phyloP scores from a whole-genome alignment of 2,329 filamentous ascomycete species.

The Chaetomiaceae sp. region DNA sequence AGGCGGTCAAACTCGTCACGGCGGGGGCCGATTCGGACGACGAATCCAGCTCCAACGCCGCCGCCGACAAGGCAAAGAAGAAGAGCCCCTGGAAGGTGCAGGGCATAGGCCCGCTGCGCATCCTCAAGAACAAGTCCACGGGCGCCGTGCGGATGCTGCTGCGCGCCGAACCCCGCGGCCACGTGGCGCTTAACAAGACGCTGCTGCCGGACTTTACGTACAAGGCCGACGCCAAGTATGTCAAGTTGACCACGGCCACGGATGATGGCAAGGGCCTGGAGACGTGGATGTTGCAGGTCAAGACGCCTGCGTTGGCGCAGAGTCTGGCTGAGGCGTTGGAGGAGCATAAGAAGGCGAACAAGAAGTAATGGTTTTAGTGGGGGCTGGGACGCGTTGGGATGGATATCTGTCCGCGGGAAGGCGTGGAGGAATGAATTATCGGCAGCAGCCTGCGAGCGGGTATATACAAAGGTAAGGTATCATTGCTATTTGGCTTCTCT shows the following conservation, averaged over 20 bases:
- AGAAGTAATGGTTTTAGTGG: slow-evolving; percentile 36
- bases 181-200: slow-evolving; percentile 66
- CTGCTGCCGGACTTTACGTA: slow-evolving; percentile 60
- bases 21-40: slow-evolving; percentile 40
- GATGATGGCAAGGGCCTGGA: slow-evolving; percentile 57
- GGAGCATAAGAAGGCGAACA: slow-evolving; percentile 52
- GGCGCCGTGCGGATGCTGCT: slow-evolving; percentile 63
- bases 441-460: slow-evolving; percentile 7
- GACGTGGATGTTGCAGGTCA: slow-evolving; percentile 68
- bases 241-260: slow-evolving; percentile 54
- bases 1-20: slow-evolving; percentile 58
- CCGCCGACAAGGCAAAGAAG: slow-evolving; percentile 42
- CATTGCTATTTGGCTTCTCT: slow-evolving; percentile 13
- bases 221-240: slow-evolving; percentile 54
- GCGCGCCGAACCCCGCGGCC: slow-evolving; percentile 69
- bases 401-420: background rate
- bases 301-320: slow-evolving; percentile 55
- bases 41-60: slow-evolving; percentile 39
- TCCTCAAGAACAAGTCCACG: slow-evolving; percentile 69
- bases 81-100: slow-evolving; percentile 61
- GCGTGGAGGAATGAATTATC: background rate
- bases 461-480: slow-evolving; percentile 23
- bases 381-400: background rate
- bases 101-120: slow-evolving; percentile 65
- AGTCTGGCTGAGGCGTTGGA: slow-evolving; percentile 49